Base-by-base conservation (phyloP, 2,329 filamentous ascomycete genomes). In the Colletotrichum cordylinicola region DNA sequence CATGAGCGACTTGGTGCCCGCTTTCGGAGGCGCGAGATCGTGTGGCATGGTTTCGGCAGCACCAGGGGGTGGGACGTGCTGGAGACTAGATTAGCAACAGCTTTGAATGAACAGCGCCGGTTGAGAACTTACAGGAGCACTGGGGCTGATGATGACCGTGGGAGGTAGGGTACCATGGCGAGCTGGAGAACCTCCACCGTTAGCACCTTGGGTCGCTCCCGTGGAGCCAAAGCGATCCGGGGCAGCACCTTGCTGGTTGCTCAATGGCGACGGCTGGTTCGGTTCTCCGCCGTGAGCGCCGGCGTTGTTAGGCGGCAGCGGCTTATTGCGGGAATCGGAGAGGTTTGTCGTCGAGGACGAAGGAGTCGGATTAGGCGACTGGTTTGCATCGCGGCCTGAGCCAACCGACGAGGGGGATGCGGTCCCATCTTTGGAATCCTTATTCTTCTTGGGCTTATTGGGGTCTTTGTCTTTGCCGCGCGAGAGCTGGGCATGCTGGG, bases 1-100 rank as follows among this genome's bases (percentile, higher is more conserved):
- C 81, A 98, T 92, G 80, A 95, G 88, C 24, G 95, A 97, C 88
- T 98, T 98, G 82, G 94, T 92, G 70, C 95, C 95, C 58, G 95
- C 93, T 86, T 98, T 98, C 21, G 97, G 97, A 70, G 97, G 97
- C 35, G 96, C 95, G 75, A 99, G 93, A 83, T 99, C 97, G 82
- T 98, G 95, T 68, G 97, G 97, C 96, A 99, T 98, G 8, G 96
- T 98, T 87, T 99, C 97, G 78, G 96, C 94, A 74, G 96, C 94
- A 79, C 97, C 97, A 64, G 97, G 97, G 77, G 96, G 96, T 67
- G 97, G 96, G 60, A 97, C 89, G 87, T 99, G 97, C 96, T 97
- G 79, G 67, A 68, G 70, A 67, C 35, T 35, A 61, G 72, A 24
- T 66, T 66, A 74, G 56, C 18, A 21, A 43, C 15, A 18, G 31